Evolutionary conservation across 352 stramenopile species (phyloP), one percentile per base, ranked within the genome.

Genomic region (Nothophytophthora sp.): DNA sequence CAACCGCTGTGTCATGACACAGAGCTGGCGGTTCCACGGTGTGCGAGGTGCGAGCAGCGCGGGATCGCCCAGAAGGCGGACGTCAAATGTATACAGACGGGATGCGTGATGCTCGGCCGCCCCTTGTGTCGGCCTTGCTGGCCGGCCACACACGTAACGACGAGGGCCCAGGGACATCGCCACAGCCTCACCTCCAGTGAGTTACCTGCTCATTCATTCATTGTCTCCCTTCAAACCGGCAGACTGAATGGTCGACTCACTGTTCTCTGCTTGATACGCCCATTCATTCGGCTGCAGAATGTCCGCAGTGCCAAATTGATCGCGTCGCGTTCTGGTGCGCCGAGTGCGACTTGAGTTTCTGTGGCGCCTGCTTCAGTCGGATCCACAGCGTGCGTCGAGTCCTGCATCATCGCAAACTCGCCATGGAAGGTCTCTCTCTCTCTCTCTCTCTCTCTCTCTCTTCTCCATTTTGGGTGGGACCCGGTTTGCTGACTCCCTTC

Each of bases 261-360:
- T 25, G 35, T 25, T 23, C 27, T 42, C 3, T 45, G 34, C 13
- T 67, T 5, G 46, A n/a, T 54, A n/a, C n/a, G n/a, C n/a, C n/a
- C n/a, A n/a, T n/a, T n/a, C n/a, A n/a, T n/a, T n/a, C n/a, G n/a
- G 24, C 12, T 59, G 10, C 27, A 91, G 77, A 59, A n/a, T 92
- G 81, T 52, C 75, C 61, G 15, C 76, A 84, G 19, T 92, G 81
- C 25, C 74, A 83, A 25, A 5, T 73, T n/a, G 56, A 76, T 2
- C 66, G 19, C 13, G 52, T 82, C 4, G 39, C 45, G 0, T 76
- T 70, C 46, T 89, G 68, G 67, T 92, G 81, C 54, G 34, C 61
- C 5, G 58, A 82, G 20, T 92, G 81, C 34, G 69, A 90, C 19
- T 40, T 89, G 42, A 69, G 63, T n/a, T 89, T 92, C 46, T 92